phyloP scores from a whole-genome alignment of 2,329 filamentous ascomycete genomes.

The Alternaria triticina region DNA sequence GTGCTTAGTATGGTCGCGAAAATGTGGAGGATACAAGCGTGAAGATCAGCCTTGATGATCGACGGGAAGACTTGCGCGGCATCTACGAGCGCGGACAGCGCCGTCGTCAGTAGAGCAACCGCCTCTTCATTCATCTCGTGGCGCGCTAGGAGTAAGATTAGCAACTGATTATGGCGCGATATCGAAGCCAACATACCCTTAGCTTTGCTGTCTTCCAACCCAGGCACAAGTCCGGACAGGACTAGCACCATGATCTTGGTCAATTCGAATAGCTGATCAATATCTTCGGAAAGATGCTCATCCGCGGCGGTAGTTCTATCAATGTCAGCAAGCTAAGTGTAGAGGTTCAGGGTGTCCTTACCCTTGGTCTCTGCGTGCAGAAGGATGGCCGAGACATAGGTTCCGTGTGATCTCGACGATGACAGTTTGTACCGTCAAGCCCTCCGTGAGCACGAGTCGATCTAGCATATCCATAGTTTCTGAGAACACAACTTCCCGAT shows the following conservation, averaged over 20 bases:
- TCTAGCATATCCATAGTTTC: slow-evolving; percentile 97
- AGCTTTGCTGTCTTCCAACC: slow-evolving; percentile 66
- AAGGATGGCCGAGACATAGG: slow-evolving; percentile 88
- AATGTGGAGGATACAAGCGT: slow-evolving; percentile 96
- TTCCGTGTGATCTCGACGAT: slow-evolving; percentile 94
- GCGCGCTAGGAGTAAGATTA: slow-evolving; percentile 60
- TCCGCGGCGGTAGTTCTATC: slow-evolving; percentile 56
- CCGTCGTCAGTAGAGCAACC: slow-evolving; percentile 76
- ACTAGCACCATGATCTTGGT: slow-evolving; percentile 96
- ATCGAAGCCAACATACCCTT: slow-evolving; percentile 29
- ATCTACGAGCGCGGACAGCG: slow-evolving; percentile 87
- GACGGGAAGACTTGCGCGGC: slow-evolving; percentile 94
- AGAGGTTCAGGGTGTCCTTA: slow-evolving; percentile 42
- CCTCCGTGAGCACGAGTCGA: slow-evolving; percentile 88
- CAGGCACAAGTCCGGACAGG: slow-evolving; percentile 84
- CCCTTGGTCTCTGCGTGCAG: slow-evolving; percentile 73
- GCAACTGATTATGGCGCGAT: neutral
- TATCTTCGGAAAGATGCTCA: slow-evolving; percentile 88
- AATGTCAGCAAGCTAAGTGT: slow-evolving; percentile 4
- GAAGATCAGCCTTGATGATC: slow-evolving; percentile 94
- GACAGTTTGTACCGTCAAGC: slow-evolving; percentile 83
- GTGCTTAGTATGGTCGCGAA: slow-evolving; percentile 92
- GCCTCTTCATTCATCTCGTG: slow-evolving; percentile 88
- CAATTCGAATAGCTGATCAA: slow-evolving; percentile 96
- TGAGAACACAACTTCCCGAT: slow-evolving; percentile 92